phyloP scores from a whole-genome alignment of 495 filamentous ascomycete genomes.

The Astrothelium macrocarpum region DNA sequence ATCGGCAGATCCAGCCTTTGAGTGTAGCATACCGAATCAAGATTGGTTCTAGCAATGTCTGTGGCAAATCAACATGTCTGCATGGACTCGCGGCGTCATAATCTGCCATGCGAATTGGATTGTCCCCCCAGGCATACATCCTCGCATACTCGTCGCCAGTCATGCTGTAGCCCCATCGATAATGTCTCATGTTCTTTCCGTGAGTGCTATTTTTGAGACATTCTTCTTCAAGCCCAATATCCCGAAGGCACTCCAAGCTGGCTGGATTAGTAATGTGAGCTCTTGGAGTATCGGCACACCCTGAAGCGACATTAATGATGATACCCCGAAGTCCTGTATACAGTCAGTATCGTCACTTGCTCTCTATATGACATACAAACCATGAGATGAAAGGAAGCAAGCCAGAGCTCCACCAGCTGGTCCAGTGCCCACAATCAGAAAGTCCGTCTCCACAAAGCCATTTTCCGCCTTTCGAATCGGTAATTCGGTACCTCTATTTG shows the following conservation, averaged over 20 bases:
- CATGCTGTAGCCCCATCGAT: conserved; percentile 45
- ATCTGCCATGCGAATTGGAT: conserved; percentile 41
- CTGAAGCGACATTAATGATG: conserved; percentile 38
- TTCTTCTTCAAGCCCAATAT: conserved; percentile 46
- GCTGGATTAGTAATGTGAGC: conserved; percentile 55
- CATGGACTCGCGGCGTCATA: conserved; percentile 41
- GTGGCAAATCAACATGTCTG: conserved; percentile 36
- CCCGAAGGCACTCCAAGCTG: conserved; percentile 47
- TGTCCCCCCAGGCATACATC: conserved; percentile 44
- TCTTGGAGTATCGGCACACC: conserved; percentile 43
- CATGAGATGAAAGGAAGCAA: conserved; percentile 45
- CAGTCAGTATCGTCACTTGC: not conserved
- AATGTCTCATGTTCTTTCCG: conserved; percentile 39
- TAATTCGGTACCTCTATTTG: not conserved
- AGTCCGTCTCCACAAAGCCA: conserved; percentile 30
- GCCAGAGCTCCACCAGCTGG: conserved; percentile 47
- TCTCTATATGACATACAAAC: conserved; percentile 14
- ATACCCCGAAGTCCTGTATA: conserved; percentile 38
- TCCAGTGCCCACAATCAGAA: conserved; percentile 47
- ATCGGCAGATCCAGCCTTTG: conserved; percentile 35
- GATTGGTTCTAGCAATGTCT: conserved; percentile 38
- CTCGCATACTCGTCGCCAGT: conserved; percentile 46
- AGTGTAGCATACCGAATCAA: conserved; percentile 33
- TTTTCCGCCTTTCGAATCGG: not conserved
- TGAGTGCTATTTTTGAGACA: conserved; percentile 31